Percentiles rank a stretch among this genome's conserved stretches.
Evolutionary conservation across 169 alveolate genomes (phyloP).

Genomic region (Babesia bigemina): DNA sequence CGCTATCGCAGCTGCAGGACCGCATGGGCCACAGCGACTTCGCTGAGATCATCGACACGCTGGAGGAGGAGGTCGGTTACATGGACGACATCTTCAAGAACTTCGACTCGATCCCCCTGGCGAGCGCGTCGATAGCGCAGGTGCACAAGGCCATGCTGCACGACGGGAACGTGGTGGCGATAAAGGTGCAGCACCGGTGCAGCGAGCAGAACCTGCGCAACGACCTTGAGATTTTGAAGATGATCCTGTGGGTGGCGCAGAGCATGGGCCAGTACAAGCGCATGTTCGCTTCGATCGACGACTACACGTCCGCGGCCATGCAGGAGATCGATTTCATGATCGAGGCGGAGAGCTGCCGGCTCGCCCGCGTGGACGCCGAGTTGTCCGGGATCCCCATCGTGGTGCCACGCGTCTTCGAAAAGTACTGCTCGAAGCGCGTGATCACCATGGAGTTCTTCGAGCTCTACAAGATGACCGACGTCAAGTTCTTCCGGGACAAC

Average conservation of each 20-base stretch:
- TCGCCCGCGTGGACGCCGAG: conserved; percentile 79
- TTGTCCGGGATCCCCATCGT: conserved; percentile 77
- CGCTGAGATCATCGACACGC: conserved; percentile 71
- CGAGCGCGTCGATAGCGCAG: conserved; percentile 86
- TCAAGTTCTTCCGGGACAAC: conserved; percentile 65
- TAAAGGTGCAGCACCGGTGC: conserved; percentile 83
- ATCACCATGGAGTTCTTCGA: conserved; percentile 88
- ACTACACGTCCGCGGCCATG: conserved; percentile 86
- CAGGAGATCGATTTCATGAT: conserved; percentile 83
- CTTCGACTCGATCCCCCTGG: conserved; percentile 78
- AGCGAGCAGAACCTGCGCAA: conserved; percentile 76
- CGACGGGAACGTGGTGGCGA: conserved; percentile 76
- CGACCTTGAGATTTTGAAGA: conserved; percentile 77
- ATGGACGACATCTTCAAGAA: conserved; percentile 68
- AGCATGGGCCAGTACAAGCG: conserved; percentile 68
- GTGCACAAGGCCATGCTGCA: conserved; percentile 78
- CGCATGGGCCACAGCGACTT: conserved; percentile 84
- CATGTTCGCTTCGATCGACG: conserved; percentile 82
- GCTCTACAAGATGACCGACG: conserved; percentile 87
- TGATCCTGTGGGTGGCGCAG: conserved; percentile 80
- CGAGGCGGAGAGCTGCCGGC: conserved; percentile 80
- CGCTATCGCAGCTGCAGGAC: conserved; percentile 86
- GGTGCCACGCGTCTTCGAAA: conserved; percentile 81
- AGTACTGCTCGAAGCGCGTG: conserved; percentile 78
- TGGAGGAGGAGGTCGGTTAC: conserved; percentile 83